phyloP scores from a whole-genome alignment of 2,329 filamentous ascomycete species.

The Furcasterigmium sp. region DNA sequence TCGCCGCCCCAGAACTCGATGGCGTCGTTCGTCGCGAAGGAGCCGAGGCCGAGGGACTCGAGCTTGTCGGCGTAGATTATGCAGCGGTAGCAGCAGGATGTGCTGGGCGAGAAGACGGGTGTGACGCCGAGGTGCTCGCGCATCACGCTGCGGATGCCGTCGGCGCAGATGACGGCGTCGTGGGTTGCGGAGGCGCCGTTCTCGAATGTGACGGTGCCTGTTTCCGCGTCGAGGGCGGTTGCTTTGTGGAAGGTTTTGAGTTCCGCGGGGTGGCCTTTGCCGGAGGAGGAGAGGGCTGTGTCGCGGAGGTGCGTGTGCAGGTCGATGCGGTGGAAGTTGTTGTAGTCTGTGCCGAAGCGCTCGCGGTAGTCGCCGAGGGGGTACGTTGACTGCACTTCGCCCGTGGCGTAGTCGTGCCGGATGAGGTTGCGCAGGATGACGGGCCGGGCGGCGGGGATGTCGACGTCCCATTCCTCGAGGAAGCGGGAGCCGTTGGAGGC shows the following conservation, averaged over 20 bases:
- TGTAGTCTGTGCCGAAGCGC: conserved; percentile 59
- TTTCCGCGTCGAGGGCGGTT: conserved; percentile 45
- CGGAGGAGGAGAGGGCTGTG: conserved; percentile 44
- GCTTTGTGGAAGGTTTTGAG: conserved; percentile 53
- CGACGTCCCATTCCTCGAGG: conserved; percentile 64
- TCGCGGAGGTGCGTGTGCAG: conserved; percentile 66
- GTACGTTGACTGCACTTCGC: conserved; percentile 59
- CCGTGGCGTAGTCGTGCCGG: conserved; percentile 65
- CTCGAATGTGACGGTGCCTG: conserved; percentile 40
- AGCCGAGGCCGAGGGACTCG: conserved; percentile 51
- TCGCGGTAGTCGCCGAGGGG: conserved; percentile 61
- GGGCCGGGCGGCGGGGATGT: conserved; percentile 58
- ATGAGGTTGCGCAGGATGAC: conserved; percentile 63
- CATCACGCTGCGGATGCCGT: conserved; percentile 63
- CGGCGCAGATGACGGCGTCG: conserved; percentile 58
- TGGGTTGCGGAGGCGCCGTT: conserved; percentile 45
- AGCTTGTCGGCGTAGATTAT: conserved; percentile 60
- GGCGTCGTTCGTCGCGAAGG: conserved; percentile 55
- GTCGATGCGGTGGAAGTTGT: conserved; percentile 65
- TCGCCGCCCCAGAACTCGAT: conserved; percentile 69
- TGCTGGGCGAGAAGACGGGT: conserved; percentile 52
- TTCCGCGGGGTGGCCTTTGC: conserved; percentile 46
- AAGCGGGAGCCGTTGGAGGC: conserved; percentile 66
- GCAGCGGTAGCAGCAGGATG: conserved; percentile 58
- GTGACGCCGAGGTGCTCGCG: conserved; percentile 58